Percentiles rank a stretch among this genome's conserved stretches.
phyloP scores from a whole-genome alignment of 768 basidiomycete species.

The Mycena belliarum region DNA sequence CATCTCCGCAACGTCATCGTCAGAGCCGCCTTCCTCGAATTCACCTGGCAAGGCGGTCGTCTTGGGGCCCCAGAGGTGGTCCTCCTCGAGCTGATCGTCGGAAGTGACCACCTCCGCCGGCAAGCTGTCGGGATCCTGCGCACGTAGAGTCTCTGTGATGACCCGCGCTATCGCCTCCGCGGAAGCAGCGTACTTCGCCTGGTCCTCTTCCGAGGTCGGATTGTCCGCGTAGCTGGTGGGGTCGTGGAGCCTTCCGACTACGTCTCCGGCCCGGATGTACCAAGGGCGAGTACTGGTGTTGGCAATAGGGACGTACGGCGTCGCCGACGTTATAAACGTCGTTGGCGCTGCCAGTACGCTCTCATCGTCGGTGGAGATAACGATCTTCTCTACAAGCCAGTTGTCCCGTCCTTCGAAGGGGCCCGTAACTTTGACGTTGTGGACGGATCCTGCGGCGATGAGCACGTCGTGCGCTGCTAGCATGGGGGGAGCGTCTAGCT shows the following conservation, averaged over 20 bases:
- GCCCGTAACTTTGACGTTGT: not conserved
- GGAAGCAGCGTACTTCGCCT: not conserved
- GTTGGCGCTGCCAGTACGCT: not conserved
- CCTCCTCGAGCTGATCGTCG: slow-evolving; percentile 4
- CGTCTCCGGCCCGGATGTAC: not conserved
- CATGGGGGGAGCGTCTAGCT: not conserved
- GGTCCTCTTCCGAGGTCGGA: not conserved
- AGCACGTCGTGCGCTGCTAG: not conserved
- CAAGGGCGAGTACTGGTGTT: not conserved
- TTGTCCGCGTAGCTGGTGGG: not conserved
- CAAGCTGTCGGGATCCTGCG: not conserved
- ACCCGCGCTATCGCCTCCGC: not conserved
- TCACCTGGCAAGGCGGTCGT: slow-evolving; percentile 22
- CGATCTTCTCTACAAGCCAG: not conserved
- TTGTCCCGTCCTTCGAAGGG: not conserved
- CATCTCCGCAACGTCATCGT: slow-evolving; percentile 22
- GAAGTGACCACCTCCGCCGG: not conserved
- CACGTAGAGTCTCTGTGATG: not conserved
- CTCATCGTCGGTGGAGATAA: not conserved
- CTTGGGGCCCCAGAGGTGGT: slow-evolving; percentile 23
- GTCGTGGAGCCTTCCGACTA: slow-evolving; percentile 1
- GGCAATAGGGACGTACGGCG: not conserved
- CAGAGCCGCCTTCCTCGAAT: not conserved
- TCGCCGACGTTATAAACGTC: not conserved
- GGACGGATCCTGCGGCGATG: not conserved